Evolutionary conservation across 495 filamentous ascomycete genomes (phyloP).

Genomic region (Darksidea phi): DNA sequence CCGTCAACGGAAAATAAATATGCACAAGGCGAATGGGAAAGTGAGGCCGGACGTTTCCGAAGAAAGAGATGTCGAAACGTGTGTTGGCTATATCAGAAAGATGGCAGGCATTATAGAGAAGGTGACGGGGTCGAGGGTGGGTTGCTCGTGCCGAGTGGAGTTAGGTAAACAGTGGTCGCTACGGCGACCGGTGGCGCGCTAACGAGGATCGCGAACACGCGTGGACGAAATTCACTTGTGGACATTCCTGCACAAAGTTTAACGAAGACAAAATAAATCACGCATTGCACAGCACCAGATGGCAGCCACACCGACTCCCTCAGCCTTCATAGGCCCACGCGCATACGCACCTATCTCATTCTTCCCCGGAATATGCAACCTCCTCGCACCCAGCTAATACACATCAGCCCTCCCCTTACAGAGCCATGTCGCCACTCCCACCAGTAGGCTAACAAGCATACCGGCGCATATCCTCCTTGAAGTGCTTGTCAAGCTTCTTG

Average conservation of each 20-base stretch:
- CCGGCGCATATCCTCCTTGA: too few relatives aligned
- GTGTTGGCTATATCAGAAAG: conserved; percentile 30
- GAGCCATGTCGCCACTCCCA: too few relatives aligned
- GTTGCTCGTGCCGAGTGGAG: conserved; percentile 5
- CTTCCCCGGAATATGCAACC: background rate
- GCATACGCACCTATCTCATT: too few relatives aligned
- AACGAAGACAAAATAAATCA: too few relatives aligned
- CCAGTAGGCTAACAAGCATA: too few relatives aligned
- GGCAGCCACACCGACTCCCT: too few relatives aligned
- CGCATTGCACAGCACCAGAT: too few relatives aligned
- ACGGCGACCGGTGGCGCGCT: conserved; percentile 18
- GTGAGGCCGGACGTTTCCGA: conserved; percentile 12
- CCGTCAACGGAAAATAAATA: background rate
- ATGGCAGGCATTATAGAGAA: conserved; percentile 16
- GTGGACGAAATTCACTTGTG: too few relatives aligned
- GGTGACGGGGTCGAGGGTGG: conserved; percentile 12
- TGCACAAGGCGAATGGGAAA: background rate
- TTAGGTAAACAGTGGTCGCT: conserved; percentile 15
- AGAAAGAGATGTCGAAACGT: conserved; percentile 14
- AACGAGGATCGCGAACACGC: background rate
- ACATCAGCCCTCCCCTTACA: background rate
- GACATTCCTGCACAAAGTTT: too few relatives aligned
- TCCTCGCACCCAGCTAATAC: background rate
- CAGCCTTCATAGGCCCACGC: too few relatives aligned
- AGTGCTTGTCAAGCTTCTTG: too few relatives aligned